Evolutionary conservation across 2,329 filamentous ascomycete genomes (phyloP).

Genomic region (Monosporascus cannonballus): DNA sequence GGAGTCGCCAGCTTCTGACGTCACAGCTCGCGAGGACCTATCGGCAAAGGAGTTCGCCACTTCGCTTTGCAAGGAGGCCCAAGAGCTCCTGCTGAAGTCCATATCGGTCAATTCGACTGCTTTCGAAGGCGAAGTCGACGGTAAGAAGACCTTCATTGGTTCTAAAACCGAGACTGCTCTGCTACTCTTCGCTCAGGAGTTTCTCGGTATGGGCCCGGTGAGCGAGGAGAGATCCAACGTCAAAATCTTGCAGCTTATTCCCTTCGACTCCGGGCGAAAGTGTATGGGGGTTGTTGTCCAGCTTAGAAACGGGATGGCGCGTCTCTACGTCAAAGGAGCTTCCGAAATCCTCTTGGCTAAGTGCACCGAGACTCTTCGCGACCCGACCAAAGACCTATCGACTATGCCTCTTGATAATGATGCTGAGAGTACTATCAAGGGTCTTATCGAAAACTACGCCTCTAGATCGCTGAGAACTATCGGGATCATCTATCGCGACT

Average conservation of each 20-base stretch:
- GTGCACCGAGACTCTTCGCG: slow-evolving; percentile 45
- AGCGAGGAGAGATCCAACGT: slow-evolving; percentile 56
- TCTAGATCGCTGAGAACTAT: slow-evolving; percentile 78
- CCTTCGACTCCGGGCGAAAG: slow-evolving; percentile 71
- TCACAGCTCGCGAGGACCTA: slow-evolving; percentile 25
- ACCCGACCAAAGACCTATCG: slow-evolving; percentile 40
- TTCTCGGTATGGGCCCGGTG: slow-evolving; percentile 62
- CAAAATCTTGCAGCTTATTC: slow-evolving; percentile 59
- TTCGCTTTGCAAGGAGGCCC: slow-evolving; percentile 39
- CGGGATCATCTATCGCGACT: slow-evolving; percentile 77
- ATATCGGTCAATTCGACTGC: slow-evolving; percentile 66
- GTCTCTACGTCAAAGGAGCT: slow-evolving; percentile 58
- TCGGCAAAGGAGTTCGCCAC: slow-evolving; percentile 40
- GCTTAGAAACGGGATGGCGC: slow-evolving; percentile 43
- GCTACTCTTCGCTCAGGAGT: slow-evolving; percentile 60
- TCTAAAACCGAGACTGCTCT: slow-evolving; percentile 74
- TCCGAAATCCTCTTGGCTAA: slow-evolving; percentile 57
- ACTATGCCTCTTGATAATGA: slow-evolving; percentile 41
- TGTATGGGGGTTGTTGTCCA: slow-evolving; percentile 59
- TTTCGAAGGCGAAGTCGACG: slow-evolving; percentile 68
- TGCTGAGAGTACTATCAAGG: slow-evolving; percentile 51
- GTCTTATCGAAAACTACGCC: slow-evolving; percentile 72
- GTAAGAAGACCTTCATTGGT: slow-evolving; percentile 61
- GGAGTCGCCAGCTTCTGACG: slow-evolving; percentile 7
- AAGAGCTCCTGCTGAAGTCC: slow-evolving; percentile 51